These are phyloP conservation scores for Termitomyces sp. DNA, from an alignment of 768 basidiomycete genomes.

Conservation along the genomic window DNA sequence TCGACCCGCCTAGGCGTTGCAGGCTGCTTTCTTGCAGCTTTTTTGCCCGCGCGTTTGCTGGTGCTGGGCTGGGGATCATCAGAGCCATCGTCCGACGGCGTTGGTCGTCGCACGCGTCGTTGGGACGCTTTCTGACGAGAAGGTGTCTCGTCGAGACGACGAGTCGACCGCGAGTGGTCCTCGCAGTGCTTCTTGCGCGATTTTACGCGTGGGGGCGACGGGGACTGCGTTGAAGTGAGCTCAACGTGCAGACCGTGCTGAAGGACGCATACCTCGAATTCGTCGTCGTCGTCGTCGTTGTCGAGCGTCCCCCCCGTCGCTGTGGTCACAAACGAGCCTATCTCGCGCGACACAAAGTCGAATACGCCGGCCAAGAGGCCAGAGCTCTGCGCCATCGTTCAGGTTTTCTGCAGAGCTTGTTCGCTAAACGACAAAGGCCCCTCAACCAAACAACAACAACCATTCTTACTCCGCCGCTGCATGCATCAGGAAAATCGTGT, in stretches of 20 bases:
- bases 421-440: constrained; percentile 1
- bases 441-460: constrained; percentile 10
- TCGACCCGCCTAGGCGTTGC: not conserved
- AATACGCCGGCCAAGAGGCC: constrained; percentile 65
- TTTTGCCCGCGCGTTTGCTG: not conserved
- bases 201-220: constrained; percentile 4
- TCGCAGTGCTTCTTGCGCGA: constrained; percentile 6
- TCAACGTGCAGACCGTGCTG: not conserved
- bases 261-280: constrained; percentile 7
- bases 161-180: not conserved
- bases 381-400: constrained; percentile 19
- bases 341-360: constrained; percentile 66
- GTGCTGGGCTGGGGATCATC: not conserved
- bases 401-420: not conserved
- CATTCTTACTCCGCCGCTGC: not conserved
- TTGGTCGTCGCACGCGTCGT: constrained; percentile 10
- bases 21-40: not conserved
- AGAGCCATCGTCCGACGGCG: constrained; percentile 6
- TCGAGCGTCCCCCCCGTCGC: constrained; percentile 50
- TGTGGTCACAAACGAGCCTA: constrained; percentile 67
- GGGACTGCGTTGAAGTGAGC: not conserved
- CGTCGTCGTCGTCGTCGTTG: constrained; percentile 15
- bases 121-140: not conserved
- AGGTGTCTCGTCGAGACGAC: not conserved
- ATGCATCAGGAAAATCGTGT: not conserved